Base-by-base conservation (phyloP, 2,329 filamentous ascomycete genomes). In the Neoscytalidium dimidiatum region DNA sequence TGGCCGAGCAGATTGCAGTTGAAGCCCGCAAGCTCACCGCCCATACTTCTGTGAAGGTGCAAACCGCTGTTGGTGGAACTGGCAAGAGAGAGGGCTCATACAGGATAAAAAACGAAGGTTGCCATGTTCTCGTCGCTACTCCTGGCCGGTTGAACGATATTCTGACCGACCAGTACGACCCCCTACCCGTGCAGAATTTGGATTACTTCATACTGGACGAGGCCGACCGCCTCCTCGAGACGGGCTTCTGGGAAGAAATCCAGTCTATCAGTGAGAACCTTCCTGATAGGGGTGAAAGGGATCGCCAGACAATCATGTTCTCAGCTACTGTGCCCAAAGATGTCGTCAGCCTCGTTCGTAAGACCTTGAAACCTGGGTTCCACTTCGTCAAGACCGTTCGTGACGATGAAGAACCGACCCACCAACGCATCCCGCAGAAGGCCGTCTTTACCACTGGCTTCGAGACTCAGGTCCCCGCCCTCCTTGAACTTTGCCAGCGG, bases 301-400 rank as follows among this genome's bases (percentile, higher is more conserved):
- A 90, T 62, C 88, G 94, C 57, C 95, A 99, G 78, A 97, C 94
- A 6, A 87, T 99, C 72, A 89, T 99, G 78, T 97, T 96, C 77
- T 98, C 94, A 14, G 95, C 95, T 49, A 99, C 95, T 11, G 91
- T 99, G 33, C 92, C 94, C 51, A 85, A 85, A 66, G 87, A 93
- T 68, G 94, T 99, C 49, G 88, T 97, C 69, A 80, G 85, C 48
- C 85, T 98, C 56, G 94, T 96, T 44, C 86, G 89, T 66, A 79
- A 82, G 69, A 92, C 92, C 69, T 89, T 98, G 75, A 92, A 94
- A 74, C 86, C 87, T 1, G 82, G 92, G 70, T 98, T 96, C 78
- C 88, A 96, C 74, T 96, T 95, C 72, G 88, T 97, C 66, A 91
- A 94, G 77, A 96, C 92, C n/a, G 91, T 99, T 67, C 82, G 85